Conservation (phyloP, 169 alveolate genomes). For the Plasmodium cynomolgi region DNA sequence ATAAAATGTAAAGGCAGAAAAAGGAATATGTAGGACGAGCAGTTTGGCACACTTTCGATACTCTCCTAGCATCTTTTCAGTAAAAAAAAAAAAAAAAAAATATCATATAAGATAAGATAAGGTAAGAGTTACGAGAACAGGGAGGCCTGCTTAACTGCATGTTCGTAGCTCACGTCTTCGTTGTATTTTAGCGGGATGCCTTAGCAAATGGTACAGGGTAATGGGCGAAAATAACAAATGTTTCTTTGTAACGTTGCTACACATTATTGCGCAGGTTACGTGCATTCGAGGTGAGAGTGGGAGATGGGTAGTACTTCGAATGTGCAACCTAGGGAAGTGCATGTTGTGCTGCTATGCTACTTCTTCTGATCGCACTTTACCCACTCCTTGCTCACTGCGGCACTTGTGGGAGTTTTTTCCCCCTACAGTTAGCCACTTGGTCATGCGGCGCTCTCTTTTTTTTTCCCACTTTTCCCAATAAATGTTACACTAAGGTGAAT, state of each 20-base stretch:
- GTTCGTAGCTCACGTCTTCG: slow-evolving; percentile 57
- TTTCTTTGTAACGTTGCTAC: background rate
- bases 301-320: background rate
- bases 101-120: too few species aligned
- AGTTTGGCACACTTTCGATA: background rate
- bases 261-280: background rate
- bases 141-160: slow-evolving; percentile 73
- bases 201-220: background rate
- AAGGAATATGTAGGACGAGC: background rate
- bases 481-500: background rate
- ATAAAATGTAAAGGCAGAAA: background rate
- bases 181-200: slow-evolving; percentile 65
- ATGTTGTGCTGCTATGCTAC: background rate
- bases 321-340: background rate
- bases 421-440: background rate
- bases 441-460: background rate
- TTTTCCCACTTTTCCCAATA: background rate
- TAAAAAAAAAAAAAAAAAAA: background rate
- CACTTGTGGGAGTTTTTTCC: background rate
- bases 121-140: slow-evolving; percentile 30
- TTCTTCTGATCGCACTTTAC: background rate
- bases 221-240: background rate
- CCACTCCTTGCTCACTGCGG: background rate
- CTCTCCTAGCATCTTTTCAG: background rate
- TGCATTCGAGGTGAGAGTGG: background rate